phyloP scores from a whole-genome alignment of 2,329 filamentous ascomycete species.

The Arachnomyces sp. region DNA sequence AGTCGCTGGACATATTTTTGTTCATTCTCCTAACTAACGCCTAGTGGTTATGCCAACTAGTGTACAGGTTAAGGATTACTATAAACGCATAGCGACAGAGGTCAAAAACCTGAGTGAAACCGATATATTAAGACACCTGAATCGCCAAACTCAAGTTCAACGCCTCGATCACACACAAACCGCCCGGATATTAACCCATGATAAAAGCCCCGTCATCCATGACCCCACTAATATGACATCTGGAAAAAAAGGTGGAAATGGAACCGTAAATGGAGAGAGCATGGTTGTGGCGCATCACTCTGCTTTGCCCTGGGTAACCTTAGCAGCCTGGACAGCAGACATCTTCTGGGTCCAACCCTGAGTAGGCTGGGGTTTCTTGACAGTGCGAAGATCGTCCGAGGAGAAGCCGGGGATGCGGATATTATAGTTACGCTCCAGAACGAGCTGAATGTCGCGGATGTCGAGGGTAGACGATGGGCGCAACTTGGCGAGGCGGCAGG shows the following conservation, averaged over 20 bases:
- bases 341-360: conserved; percentile 92
- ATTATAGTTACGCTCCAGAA: conserved; percentile 78
- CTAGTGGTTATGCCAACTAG: no score
- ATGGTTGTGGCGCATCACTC: conserved; percentile 21
- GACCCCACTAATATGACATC: no score
- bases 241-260: background rate
- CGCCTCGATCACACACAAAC: no score
- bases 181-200: background rate
- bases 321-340: conserved; percentile 90
- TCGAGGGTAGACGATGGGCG: conserved; percentile 86
- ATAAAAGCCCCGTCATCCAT: background rate
- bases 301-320: conserved; percentile 49
- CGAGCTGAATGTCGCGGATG: conserved; percentile 75
- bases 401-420: conserved; percentile 91
- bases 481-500: conserved; percentile 88
- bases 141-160: no score
- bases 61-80: no score
- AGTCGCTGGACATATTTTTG: no score
- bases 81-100: no score
- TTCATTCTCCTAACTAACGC: no score
- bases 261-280: background rate
- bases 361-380: conserved; percentile 85
- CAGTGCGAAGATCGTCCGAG: conserved; percentile 86
- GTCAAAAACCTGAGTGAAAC: no score
- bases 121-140: no score